Conservation (phyloP, 352 stramenopile species). For the Globisporangium abappressorium region DNA sequence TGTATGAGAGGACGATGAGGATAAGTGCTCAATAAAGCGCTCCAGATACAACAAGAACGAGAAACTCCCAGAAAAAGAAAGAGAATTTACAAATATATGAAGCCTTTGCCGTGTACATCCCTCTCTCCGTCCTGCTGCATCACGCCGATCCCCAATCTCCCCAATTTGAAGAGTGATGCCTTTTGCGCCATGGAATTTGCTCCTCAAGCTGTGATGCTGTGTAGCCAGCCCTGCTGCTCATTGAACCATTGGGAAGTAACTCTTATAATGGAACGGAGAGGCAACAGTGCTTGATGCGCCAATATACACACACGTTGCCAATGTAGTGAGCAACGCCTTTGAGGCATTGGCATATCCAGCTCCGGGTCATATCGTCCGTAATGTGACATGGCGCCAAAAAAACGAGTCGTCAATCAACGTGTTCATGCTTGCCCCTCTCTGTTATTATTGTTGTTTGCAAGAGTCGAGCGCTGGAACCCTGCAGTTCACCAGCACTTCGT, state of each 20-base stretch:
- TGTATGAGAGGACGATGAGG: conserved; percentile 1
- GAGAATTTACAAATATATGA: conserved; percentile 15
- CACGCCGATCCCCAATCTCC: background rate
- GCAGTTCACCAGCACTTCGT: background rate
- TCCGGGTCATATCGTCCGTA: background rate
- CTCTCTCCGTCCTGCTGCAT: background rate
- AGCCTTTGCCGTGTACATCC: conserved; percentile 12
- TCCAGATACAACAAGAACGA: conserved; percentile 13
- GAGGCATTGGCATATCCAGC: background rate
- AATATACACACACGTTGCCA: background rate
- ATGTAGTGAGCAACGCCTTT: background rate
- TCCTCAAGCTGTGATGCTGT: no score
- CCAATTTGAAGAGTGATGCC: no score
- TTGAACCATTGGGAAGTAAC: no score
- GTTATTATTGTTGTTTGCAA: background rate
- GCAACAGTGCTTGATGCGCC: background rate
- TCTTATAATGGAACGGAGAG: no score
- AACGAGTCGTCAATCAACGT: background rate
- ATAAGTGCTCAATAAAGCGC: conserved; percentile 11
- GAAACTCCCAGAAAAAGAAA: background rate
- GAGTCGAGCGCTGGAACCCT: background rate
- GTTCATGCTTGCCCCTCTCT: background rate
- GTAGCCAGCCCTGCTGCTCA: no score
- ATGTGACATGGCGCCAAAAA: background rate
- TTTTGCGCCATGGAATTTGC: no score